These are phyloP conservation scores for Apophysomyces variabilis DNA, from an alignment of 371 early-diverging fungal genomes.

Conservation along the genomic window DNA sequence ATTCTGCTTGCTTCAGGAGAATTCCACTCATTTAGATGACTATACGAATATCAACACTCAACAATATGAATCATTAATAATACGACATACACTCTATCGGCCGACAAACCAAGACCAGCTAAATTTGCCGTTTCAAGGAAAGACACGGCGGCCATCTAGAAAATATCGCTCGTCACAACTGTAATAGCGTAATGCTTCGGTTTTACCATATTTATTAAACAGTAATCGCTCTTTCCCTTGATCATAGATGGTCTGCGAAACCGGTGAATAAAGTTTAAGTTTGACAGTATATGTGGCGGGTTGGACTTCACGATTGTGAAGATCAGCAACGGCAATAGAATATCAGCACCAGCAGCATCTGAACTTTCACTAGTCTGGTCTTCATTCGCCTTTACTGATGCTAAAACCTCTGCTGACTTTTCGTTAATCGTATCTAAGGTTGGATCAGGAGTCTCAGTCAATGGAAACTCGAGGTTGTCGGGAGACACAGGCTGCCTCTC, in stretches of 20 bases:
- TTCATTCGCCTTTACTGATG: not conserved
- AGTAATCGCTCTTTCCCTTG: conserved; percentile 56
- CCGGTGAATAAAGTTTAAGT: conserved; percentile 59
- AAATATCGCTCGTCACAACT: not conserved
- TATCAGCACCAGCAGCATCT: conserved; percentile 57
- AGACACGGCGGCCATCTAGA: conserved; percentile 49
- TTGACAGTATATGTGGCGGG: conserved; percentile 69
- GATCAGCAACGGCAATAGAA: conserved; percentile 69
- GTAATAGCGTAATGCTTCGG: not conserved
- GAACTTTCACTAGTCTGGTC: conserved; percentile 16
- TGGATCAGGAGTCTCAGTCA: not conserved
- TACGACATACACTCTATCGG: conserved; percentile 33
- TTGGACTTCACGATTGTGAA: conserved; percentile 71
- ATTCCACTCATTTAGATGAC: conserved; percentile 44
- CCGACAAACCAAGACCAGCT: conserved; percentile 51
- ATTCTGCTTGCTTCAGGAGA: conserved; percentile 14
- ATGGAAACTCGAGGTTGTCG: not conserved
- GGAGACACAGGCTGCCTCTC: too few relatives aligned
- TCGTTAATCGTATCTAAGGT: not conserved
- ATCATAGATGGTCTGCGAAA: conserved; percentile 53
- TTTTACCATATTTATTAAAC: conserved; percentile 51
- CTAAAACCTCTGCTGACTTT: not conserved
- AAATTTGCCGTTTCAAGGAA: conserved; percentile 55
- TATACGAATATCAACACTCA: conserved; percentile 12
- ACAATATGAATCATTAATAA: not conserved